Evolutionary conservation across 257 asterid genomes (phyloP).

Genomic region (Cynanchum wilfordii): DNA sequence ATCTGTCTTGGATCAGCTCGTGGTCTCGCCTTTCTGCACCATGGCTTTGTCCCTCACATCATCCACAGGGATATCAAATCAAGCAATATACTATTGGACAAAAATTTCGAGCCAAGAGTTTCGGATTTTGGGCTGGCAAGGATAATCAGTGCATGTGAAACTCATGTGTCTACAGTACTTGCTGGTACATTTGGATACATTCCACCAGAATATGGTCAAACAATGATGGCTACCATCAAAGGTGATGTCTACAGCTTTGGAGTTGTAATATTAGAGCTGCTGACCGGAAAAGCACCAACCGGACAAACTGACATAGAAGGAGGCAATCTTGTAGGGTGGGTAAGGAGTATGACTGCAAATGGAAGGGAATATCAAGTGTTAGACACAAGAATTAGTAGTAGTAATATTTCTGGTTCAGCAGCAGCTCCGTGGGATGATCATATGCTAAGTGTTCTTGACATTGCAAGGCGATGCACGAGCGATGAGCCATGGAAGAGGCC

Average conservation of each 20-base stretch:
- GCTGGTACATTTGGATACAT: constrained; percentile 82
- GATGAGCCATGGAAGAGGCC: constrained; percentile 80
- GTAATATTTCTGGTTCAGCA: constrained; percentile 7
- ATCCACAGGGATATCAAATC: constrained; percentile 83
- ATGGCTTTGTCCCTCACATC: constrained; percentile 71
- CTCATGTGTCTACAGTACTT: constrained; percentile 64
- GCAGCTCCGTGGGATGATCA: constrained; percentile 30
- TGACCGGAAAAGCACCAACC: constrained; percentile 58
- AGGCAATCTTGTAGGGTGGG: constrained; percentile 91
- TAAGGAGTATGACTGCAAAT: constrained; percentile 49
- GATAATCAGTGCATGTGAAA: constrained; percentile 75
- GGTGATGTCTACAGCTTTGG: constrained; percentile 86
- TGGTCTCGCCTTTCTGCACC: constrained; percentile 72
- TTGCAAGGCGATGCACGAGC: constrained; percentile 58
- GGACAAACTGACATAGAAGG: constrained; percentile 83
- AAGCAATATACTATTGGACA: constrained; percentile 60
- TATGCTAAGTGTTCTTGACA: constrained; percentile 48
- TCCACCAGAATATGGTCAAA: constrained; percentile 82
- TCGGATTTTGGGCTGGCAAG: constrained; percentile 83
- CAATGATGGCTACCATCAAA: constrained; percentile 71
- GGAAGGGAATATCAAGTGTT: constrained; percentile 42
- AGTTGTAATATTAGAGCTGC: constrained; percentile 74
- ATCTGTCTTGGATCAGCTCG: constrained; percentile 65
- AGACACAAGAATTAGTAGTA: constrained; percentile 21
- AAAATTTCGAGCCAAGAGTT: constrained; percentile 51